Base-by-base conservation (phyloP, 1,284 basidiomycete genomes). In the Hypsizygus ulmarius region DNA sequence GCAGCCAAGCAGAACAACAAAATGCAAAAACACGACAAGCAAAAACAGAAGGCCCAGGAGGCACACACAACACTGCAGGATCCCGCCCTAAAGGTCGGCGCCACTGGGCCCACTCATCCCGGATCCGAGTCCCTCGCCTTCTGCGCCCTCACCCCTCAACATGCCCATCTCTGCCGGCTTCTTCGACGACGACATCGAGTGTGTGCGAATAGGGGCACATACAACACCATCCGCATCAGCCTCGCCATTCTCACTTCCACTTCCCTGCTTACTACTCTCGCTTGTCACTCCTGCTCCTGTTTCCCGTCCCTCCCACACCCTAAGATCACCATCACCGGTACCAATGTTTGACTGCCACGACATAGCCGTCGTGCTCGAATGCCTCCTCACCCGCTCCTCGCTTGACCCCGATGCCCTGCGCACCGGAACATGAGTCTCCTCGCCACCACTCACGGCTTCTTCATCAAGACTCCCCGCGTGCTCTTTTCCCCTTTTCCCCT, bases 231-330 rank as follows among this genome's bases (percentile, higher is more conserved):
- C 42, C 12, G 35, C 32, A 28, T 15, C 11, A 21, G 36, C 16
- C 9, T 27, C 21, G n/a, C 19, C 5, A 12, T 3, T 27, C 21
- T 18, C 15, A n/a, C 2, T 25, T 14, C 43, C 35, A 10, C n/a
- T 18, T 34, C 46, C 15, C 12, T 15, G 9, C 11, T 6, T 14
- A n/a, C 33, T 3, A 6, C 38, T 4, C 5, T 12, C 3, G 16
- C 18, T 21, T 47, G n/a, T 12, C 30, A 12, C n/a, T 8, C 5
- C 41, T 18, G 10, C 30, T 29, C 25, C 40, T 42, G 16, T 29
- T 36, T 45, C 45, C 50, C 50, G 50, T 11, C 50, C 50, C 27
- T 52, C 52, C 48, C 48, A 50, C 11, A 30, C 42, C 8, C 52
- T 41, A 11, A 42, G 14, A 37, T 55, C 53, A 5, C 29, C 47